These are phyloP conservation scores for Chenopodium suecicum DNA, from an alignment of 148 eudicot genomes.

Conservation along the genomic window DNA sequence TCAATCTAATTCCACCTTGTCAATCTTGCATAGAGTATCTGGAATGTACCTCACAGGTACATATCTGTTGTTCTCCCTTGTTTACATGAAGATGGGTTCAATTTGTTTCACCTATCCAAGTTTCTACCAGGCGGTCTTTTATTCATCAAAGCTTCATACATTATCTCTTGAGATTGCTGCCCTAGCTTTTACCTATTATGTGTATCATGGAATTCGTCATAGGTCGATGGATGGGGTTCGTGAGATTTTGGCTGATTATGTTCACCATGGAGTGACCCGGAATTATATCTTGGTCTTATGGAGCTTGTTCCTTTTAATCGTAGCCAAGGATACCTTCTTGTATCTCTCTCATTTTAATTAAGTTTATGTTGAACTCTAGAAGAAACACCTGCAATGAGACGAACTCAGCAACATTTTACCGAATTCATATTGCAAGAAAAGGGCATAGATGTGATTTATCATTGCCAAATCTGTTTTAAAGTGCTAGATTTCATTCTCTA, in stretches of 20 bases:
- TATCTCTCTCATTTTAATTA: not conserved
- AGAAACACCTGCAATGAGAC: not conserved
- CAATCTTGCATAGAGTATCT: slow-evolving; percentile 28
- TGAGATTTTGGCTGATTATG: slow-evolving; percentile 7
- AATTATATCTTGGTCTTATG: not conserved
- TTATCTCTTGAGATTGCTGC: slow-evolving; percentile 26
- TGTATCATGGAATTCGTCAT: slow-evolving; percentile 21
- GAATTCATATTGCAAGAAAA: not conserved
- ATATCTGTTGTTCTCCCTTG: slow-evolving; percentile 11
- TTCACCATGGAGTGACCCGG: slow-evolving; percentile 5
- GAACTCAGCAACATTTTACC: not conserved
- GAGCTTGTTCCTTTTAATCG: not conserved
- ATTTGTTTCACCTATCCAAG: slow-evolving; percentile 22
- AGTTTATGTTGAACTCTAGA: not conserved
- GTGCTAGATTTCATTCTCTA: slow-evolving; percentile 1
- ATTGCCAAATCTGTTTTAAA: not conserved
- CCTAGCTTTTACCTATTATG: slow-evolving; percentile 20
- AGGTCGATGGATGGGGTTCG: slow-evolving; percentile 12
- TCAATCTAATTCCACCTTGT: slow-evolving; percentile 25
- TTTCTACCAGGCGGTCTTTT: slow-evolving; percentile 25
- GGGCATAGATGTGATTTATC: not conserved
- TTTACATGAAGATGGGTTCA: slow-evolving; percentile 8
- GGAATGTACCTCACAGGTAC: slow-evolving; percentile 22
- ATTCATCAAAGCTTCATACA: slow-evolving; percentile 17
- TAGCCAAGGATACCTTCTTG: not conserved